Percentiles rank a stretch among this genome's conserved stretches.
Conservation (phyloP, 108 stramenopile species). For the Nitzschia sp. region DNA sequence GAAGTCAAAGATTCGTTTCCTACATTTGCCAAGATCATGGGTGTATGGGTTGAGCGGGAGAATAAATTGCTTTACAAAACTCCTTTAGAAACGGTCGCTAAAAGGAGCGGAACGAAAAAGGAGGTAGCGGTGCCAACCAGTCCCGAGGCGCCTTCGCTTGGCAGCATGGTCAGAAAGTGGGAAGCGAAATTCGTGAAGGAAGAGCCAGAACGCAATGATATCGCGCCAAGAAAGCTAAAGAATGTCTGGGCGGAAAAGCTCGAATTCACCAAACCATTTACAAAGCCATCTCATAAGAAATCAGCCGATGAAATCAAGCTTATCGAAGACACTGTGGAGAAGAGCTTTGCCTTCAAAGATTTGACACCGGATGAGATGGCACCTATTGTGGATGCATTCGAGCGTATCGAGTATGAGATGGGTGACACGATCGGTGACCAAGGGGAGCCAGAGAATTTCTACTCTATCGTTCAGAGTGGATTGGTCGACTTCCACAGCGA, state of each 20-base stretch:
- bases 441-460: constrained; percentile 76
- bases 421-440: constrained; percentile 69
- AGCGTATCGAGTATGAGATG: constrained; percentile 31
- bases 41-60: constrained; percentile 15
- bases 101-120: constrained; percentile 8
- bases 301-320: constrained; percentile 54
- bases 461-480: constrained; percentile 73
- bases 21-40: constrained; percentile 29
- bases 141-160: neutral
- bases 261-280: constrained; percentile 24
- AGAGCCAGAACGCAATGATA: constrained; percentile 5
- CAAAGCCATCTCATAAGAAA: constrained; percentile 54
- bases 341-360: constrained; percentile 72
- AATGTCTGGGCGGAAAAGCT: constrained; percentile 16
- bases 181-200: constrained; percentile 5
- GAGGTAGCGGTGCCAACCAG: constrained; percentile 1
- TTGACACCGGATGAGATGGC: constrained; percentile 50
- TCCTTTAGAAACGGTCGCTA: neutral
- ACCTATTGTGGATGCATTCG: constrained; percentile 70
- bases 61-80: constrained; percentile 10
- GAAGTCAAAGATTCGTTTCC: constrained; percentile 7
- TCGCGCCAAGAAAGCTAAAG: constrained; percentile 6
- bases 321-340: constrained; percentile 46
- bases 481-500: constrained; percentile 64
- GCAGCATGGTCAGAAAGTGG: neutral